Conservation (phyloP, 371 early-diverging fungal species). For the Actinomortierella wolfii region DNA sequence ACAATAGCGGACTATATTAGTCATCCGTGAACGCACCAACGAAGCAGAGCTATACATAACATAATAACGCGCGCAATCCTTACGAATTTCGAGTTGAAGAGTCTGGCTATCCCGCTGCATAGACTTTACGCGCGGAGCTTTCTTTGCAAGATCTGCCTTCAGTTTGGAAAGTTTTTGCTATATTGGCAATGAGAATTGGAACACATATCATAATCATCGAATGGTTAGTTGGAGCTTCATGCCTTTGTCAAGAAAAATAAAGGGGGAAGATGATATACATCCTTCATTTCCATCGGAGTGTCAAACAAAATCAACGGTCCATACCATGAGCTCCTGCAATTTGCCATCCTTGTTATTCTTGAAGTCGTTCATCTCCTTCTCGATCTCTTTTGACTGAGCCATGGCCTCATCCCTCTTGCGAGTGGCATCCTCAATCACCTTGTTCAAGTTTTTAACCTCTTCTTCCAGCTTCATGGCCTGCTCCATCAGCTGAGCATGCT, state of each 20-base stretch:
- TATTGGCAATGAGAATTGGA: background rate
- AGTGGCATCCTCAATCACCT: slow-evolving; percentile 49
- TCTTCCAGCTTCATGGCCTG: slow-evolving; percentile 42
- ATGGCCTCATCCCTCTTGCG: slow-evolving; percentile 50
- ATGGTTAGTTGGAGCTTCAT: background rate
- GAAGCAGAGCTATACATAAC: no score
- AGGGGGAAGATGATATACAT: no score
- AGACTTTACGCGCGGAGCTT: slow-evolving; percentile 59
- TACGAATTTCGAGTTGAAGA: slow-evolving; percentile 70
- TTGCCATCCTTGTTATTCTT: slow-evolving; percentile 82
- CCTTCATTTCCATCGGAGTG: no score
- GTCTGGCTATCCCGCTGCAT: slow-evolving; percentile 77
- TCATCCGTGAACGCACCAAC: no score
- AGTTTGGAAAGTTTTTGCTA: slow-evolving; percentile 64
- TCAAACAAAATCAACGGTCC: background rate
- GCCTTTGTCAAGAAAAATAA: background rate
- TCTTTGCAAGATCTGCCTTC: slow-evolving; percentile 60
- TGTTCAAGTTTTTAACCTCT: slow-evolving; percentile 53
- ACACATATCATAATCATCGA: background rate
- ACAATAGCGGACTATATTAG: no score
- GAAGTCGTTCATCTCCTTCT: slow-evolving; percentile 90
- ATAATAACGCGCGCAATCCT: slow-evolving; percentile 1
- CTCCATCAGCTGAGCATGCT: slow-evolving; percentile 61
- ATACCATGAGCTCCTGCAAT: slow-evolving; percentile 75
- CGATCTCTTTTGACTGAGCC: slow-evolving; percentile 60